phyloP scores from a whole-genome alignment of 2,329 filamentous ascomycete species.

The Neopestalotiopsis rosae region DNA sequence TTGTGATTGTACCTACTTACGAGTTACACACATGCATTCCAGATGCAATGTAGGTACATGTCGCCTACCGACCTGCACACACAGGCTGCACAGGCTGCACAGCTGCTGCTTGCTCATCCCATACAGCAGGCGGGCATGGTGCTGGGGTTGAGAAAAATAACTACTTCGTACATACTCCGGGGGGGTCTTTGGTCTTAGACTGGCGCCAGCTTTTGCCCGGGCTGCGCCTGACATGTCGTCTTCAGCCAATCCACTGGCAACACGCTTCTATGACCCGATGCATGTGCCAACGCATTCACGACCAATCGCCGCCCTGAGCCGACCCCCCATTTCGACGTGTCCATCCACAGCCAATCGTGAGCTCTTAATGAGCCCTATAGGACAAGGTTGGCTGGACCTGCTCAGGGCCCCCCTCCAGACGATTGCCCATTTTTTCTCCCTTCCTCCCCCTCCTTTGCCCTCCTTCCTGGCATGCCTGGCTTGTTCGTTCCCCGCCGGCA shows the following conservation, averaged over 20 bases:
- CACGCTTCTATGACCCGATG: conserved; percentile 33
- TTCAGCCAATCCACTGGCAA: conserved; percentile 36
- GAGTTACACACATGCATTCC: too few relatives aligned
- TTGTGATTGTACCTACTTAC: background rate
- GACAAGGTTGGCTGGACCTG: conserved; percentile 13
- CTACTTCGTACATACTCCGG: background rate
- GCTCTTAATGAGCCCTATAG: background rate
- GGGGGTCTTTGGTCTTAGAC: conserved; percentile 1
- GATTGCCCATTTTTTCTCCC: too few relatives aligned
- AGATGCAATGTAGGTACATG: background rate
- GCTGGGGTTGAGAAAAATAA: background rate
- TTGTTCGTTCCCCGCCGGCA: background rate
- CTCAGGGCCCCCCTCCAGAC: background rate
- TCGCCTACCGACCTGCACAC: background rate
- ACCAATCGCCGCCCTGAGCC: conserved; percentile 21
- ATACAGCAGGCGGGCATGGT: background rate
- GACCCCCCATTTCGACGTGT: conserved; percentile 17
- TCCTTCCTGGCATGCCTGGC: background rate
- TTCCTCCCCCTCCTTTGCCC: background rate
- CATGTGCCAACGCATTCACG: conserved; percentile 24
- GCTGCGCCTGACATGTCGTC: conserved; percentile 2
- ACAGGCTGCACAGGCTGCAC: background rate
- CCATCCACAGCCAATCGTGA: conserved; percentile 15
- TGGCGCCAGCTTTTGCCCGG: conserved; percentile 18
- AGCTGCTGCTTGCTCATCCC: background rate